These are phyloP conservation scores for Silene uniflora DNA, from an alignment of 148 eudicot species.

Conservation along the genomic window DNA sequence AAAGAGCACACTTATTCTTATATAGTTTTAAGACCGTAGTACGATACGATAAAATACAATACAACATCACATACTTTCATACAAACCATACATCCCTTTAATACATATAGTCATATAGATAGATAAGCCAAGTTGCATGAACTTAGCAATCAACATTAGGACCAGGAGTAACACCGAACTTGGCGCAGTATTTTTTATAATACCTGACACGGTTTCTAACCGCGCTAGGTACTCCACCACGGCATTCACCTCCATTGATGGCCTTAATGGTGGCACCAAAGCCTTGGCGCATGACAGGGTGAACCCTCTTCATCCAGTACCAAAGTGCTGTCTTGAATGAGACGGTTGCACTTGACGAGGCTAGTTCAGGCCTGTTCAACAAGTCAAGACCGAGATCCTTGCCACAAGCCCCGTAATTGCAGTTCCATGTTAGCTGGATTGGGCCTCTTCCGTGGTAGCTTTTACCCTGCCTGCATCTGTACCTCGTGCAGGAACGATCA, in stretches of 20 bases:
- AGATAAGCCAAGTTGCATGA: not conserved
- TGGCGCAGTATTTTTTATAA: constrained; percentile 18
- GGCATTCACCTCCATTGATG: constrained; percentile 28
- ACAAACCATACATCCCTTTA: not conserved
- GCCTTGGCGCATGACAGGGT: constrained; percentile 15
- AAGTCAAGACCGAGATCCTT: constrained; percentile 27
- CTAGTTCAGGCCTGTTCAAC: constrained; percentile 35
- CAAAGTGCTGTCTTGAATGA: constrained; percentile 39
- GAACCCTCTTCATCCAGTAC: constrained; percentile 32
- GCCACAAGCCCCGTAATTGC: constrained; percentile 42
- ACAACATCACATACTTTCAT: not conserved
- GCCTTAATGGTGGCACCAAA: constrained; percentile 29
- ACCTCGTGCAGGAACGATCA: constrained; percentile 20
- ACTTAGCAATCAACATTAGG: constrained; percentile 28
- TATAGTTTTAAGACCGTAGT: not conserved
- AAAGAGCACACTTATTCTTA: too few species aligned
- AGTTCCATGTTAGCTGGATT: constrained; percentile 43
- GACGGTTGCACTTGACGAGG: constrained; percentile 18
- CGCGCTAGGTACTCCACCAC: constrained; percentile 13
- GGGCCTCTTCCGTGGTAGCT: constrained; percentile 45
- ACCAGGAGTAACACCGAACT: constrained; percentile 31
- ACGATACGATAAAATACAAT: too few species aligned
- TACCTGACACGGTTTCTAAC: constrained; percentile 13
- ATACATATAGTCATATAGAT: not conserved
- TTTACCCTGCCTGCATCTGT: constrained; percentile 33